These are phyloP conservation scores for Candida vartiovaarae DNA, from an alignment of 805 yeast genomes.

Conservation along the genomic window DNA sequence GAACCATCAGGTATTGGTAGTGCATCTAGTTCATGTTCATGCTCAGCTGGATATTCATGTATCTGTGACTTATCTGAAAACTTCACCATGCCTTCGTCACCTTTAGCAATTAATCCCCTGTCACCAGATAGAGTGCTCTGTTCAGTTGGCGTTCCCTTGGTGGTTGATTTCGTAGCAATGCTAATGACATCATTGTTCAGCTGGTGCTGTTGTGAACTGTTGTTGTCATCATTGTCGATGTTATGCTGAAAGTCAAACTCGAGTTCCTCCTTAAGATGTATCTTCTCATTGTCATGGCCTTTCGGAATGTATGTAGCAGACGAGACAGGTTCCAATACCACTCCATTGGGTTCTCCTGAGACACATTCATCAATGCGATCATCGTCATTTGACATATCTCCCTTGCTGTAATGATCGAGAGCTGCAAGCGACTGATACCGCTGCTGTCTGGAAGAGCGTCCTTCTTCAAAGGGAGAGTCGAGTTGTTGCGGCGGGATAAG, in stretches of 20 bases:
- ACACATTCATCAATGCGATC: not conserved
- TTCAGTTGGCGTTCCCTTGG: not conserved
- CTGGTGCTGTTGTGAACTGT: not conserved
- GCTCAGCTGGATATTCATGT: slow-evolving; percentile 9
- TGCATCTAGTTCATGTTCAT: slow-evolving; percentile 13
- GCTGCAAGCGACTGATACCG: not conserved
- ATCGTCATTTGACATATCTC: not conserved
- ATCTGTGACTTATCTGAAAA: slow-evolving; percentile 10
- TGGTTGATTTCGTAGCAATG: slow-evolving; percentile 1
- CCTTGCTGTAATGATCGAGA: not conserved
- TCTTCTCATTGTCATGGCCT: slow-evolving; percentile 31
- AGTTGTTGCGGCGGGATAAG: slow-evolving; percentile 5
- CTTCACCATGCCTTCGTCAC: slow-evolving; percentile 5
- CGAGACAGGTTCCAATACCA: slow-evolving; percentile 49
- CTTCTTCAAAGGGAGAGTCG: slow-evolving; percentile 9
- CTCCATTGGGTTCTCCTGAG: not conserved
- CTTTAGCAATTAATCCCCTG: not conserved
- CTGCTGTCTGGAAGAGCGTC: not conserved
- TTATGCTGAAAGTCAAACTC: slow-evolving; percentile 1
- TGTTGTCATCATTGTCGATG: too few species aligned
- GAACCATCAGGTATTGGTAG: slow-evolving; percentile 19
- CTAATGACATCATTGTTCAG: slow-evolving; percentile 2
- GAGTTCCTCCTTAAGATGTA: slow-evolving; percentile 10
- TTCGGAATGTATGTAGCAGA: slow-evolving; percentile 71
- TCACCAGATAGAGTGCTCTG: not conserved